Percentiles rank a stretch among this genome's conserved stretches.
Evolutionary conservation across 2,329 filamentous ascomycete species (phyloP).

Genomic region (Camillea tinctor): DNA sequence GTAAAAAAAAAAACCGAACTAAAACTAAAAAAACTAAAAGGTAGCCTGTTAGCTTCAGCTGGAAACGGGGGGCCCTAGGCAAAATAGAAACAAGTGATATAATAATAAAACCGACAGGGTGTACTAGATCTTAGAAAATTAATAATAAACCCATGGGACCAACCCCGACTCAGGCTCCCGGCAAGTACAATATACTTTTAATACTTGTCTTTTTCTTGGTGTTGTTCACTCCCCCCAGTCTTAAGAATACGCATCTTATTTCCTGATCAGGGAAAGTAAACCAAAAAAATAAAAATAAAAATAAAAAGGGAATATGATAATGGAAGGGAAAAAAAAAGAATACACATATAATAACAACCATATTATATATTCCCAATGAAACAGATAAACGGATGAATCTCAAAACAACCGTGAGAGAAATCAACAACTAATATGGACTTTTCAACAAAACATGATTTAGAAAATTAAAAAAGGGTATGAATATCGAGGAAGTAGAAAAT

Average conservation of each 20-base stretch:
- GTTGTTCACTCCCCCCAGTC: neutral
- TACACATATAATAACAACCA: neutral
- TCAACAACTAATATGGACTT: neutral
- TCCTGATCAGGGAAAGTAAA: neutral
- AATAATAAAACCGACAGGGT: conserved; percentile 10
- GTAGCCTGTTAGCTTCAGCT: conserved; percentile 19
- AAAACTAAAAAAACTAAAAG: conserved; percentile 13
- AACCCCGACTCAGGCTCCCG: neutral
- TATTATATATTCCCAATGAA: neutral
- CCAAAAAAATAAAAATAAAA: neutral
- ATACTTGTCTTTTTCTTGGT: neutral
- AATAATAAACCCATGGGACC: neutral
- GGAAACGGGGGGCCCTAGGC: conserved; percentile 18
- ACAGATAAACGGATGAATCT: neutral
- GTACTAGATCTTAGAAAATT: neutral
- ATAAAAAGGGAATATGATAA: neutral
- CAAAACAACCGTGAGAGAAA: neutral
- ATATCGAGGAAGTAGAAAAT: neutral
- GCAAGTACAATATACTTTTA: neutral
- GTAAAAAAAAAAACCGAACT: conserved; percentile 11
- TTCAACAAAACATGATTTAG: neutral
- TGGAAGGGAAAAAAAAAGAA: too few species aligned
- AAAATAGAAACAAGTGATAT: conserved; percentile 15
- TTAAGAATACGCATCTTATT: neutral
- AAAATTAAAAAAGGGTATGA: neutral